Evolutionary conservation across 1,284 basidiomycete genomes (phyloP), one percentile per base, ranked within the genome.

Genomic region (Thelephora terrestris): DNA sequence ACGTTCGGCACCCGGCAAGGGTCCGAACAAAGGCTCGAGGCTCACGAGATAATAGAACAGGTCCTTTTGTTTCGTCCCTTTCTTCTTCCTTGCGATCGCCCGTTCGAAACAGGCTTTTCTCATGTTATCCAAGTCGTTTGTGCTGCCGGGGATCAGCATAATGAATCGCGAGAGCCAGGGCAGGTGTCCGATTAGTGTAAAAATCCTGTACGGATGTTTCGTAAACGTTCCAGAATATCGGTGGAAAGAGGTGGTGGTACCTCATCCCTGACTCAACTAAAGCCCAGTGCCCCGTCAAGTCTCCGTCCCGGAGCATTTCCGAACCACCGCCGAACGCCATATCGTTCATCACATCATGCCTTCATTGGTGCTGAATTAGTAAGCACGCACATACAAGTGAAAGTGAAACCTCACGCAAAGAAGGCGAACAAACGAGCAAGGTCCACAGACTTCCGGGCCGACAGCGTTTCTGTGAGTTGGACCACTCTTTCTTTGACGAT

Each of bases 261-360:
- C 10, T n/a, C 39, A 42, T 42, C 21, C 25, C 39, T 12, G 39
- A 42, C 20, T 21, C n/a, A 18, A 21, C 14, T 12, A 42, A 42
- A 12, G 39, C 12, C 25, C 7, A 23, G 39, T 18, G 3, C 5
- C 69, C 60, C 23, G 63, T 57, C 44, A 54, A 59, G 52, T 75
- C 63, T n/a, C 67, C 64, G 51, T 71, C 62, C 6, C 64, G 57
- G 47, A 75, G 47, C 66, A 69, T 68, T 24, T 70, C 57, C 3
- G 62, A 67, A 9, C 73, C 74, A 36, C 74, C 74, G 32, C 76
- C 73, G 48, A 78, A 77, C 45, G 47, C 51, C 48, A 52, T 50
- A 20, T 52, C 48, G 40, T 34, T 43, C 51, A 50, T 50, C 3
- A 52, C 24, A 35, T 50, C 49, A 23, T 32, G 38, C 7, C 46